Percentiles rank a stretch among this genome's conserved stretches.
phyloP scores from a whole-genome alignment of 73 alveolate species.

The Paramecium primaurelia region DNA sequence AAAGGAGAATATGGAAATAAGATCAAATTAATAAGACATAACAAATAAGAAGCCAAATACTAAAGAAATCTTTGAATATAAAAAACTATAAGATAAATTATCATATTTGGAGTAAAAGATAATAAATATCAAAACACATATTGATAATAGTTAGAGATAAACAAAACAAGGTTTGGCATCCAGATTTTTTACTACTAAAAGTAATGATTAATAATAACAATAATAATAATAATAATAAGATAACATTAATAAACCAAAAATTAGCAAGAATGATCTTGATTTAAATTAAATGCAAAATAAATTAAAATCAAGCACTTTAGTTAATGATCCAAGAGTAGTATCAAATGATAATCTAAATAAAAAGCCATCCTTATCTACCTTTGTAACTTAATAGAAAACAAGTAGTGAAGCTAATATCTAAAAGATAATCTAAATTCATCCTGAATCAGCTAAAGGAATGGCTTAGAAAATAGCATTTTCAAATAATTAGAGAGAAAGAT shows the following conservation, averaged over 20 bases:
- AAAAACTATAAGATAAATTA: background rate
- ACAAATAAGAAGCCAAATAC: background rate
- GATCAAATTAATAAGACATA: background rate
- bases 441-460: background rate
- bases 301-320: background rate
- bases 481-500: background rate
- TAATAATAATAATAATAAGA: background rate
- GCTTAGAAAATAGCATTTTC: background rate
- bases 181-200: background rate
- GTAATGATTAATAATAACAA: background rate
- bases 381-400: background rate
- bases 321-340: background rate
- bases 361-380: conserved; percentile 3
- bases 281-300: background rate
- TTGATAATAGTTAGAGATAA: background rate
- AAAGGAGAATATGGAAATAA: conserved; percentile 7
- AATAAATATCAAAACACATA: conserved; percentile 4
- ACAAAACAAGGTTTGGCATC: conserved; percentile 22
- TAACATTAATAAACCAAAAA: background rate
- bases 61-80: background rate
- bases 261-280: background rate
- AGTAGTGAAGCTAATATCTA: background rate
- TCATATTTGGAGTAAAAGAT: conserved; percentile 11
- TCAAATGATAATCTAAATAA: background rate
- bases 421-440: background rate